These are phyloP conservation scores for Diaporthe nobilis DNA, from an alignment of 2,329 filamentous ascomycete genomes.

Conservation along the genomic window DNA sequence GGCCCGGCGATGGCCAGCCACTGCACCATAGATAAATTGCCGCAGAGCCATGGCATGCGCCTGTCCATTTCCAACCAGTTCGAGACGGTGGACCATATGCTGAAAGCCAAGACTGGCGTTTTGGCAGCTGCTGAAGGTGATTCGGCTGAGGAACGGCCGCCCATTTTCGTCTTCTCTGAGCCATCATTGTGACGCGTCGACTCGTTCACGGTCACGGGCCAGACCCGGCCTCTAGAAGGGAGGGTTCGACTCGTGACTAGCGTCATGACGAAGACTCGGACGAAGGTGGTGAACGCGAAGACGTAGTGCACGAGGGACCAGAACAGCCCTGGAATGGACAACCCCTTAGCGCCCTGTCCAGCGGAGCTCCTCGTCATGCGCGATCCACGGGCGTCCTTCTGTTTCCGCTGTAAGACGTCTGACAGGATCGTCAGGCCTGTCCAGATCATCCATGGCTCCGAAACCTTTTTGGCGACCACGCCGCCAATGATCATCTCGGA, in stretches of 20 bases:
- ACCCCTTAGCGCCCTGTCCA: conserved; percentile 43
- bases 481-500: conserved; percentile 92
- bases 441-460: conserved; percentile 91
- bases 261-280: conserved; percentile 76
- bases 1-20: conserved; percentile 81
- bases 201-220: conserved; percentile 46
- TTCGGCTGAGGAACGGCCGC: conserved; percentile 43
- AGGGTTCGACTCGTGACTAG: conserved; percentile 78
- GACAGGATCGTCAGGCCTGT: conserved; percentile 83
- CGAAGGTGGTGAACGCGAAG: conserved; percentile 69
- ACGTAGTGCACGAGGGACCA: conserved; percentile 69
- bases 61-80: conserved; percentile 80
- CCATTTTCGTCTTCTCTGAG: conserved; percentile 43
- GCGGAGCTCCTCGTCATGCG: conserved; percentile 41
- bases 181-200: conserved; percentile 46
- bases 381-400: conserved; percentile 35
- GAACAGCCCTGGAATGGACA: conserved; percentile 65
- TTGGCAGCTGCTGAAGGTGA: conserved; percentile 51
- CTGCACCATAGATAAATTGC: conserved; percentile 81
- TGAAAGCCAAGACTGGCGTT: conserved; percentile 82
- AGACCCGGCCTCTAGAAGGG: conserved; percentile 63
- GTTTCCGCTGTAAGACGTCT: conserved; percentile 54
- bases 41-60: conserved; percentile 93
- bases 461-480: conserved; percentile 82
- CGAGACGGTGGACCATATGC: conserved; percentile 80